Conservation (phyloP, 331 rosid species). For the Quercus tomentella region DNA sequence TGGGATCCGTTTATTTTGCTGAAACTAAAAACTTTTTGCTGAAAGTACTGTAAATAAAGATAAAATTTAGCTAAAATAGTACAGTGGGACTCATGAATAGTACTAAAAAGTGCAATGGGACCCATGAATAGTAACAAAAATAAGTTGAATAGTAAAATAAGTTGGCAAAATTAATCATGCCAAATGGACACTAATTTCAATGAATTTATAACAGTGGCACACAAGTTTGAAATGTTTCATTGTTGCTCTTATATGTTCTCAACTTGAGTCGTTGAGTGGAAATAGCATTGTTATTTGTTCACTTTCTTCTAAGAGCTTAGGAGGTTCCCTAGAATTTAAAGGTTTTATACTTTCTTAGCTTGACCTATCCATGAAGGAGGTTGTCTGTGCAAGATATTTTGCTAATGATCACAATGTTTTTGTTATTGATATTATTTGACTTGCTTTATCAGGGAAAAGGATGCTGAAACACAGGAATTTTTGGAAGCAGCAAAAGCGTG, state of each 20-base stretch:
- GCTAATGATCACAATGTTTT: background rate
- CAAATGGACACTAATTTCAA: background rate
- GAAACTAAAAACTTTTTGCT: no score
- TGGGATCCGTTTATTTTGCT: no score
- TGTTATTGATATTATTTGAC: background rate
- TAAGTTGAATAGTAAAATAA: no score
- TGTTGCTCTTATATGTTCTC: background rate
- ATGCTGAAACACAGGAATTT: slow-evolving; percentile 62
- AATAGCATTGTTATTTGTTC: background rate
- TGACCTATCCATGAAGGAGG: background rate
- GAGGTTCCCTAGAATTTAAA: background rate
- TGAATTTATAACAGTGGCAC: background rate
- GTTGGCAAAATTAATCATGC: no score
- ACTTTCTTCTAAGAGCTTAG: background rate
- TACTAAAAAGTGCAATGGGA: no score
- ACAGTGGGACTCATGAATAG: no score
- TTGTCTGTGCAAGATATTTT: background rate
- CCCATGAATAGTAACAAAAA: no score
- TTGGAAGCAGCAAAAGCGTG: slow-evolving; percentile 76
- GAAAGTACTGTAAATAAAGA: no score
- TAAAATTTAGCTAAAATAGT: no score
- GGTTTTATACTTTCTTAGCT: background rate
- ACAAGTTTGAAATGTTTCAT: background rate
- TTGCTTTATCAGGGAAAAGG: slow-evolving; percentile 68
- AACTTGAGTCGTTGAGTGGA: background rate